phyloP scores from a whole-genome alignment of 2,329 filamentous ascomycete genomes.

The Sporothrix dimorphospora region DNA sequence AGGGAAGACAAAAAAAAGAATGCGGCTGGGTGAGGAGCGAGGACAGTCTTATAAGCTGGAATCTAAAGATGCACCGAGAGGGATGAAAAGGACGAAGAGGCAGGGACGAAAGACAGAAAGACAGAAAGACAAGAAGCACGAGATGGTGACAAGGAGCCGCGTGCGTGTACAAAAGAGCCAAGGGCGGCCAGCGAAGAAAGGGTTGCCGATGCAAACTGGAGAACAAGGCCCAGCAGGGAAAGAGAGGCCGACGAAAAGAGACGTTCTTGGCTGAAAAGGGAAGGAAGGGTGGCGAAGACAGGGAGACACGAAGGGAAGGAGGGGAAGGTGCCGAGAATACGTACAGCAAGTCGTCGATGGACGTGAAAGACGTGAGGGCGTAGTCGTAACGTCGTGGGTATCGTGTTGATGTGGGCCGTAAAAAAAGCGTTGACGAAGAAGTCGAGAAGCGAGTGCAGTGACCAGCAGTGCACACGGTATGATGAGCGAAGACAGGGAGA shows the following conservation, averaged over 20 bases:
- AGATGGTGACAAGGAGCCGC: background rate
- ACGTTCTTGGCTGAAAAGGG: constrained; percentile 14
- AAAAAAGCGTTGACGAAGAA: constrained; percentile 3
- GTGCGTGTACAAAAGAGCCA: constrained; percentile 4
- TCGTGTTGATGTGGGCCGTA: constrained; percentile 14
- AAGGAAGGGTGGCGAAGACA: constrained; percentile 31
- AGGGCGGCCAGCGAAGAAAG: constrained; percentile 25
- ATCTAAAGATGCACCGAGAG: background rate
- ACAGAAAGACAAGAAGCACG: background rate
- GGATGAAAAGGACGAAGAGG: background rate
- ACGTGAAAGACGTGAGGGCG: background rate
- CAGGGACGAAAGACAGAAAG: background rate
- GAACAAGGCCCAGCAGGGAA: background rate
- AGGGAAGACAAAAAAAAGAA: background rate
- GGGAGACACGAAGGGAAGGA: constrained; percentile 25
- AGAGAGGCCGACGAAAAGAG: background rate
- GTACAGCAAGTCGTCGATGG: background rate
- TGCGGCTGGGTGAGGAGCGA: constrained; percentile 21
- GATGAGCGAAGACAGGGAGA: constrained; percentile 17
- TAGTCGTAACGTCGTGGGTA: background rate
- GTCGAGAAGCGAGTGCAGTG: constrained; percentile 17
- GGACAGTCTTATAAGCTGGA: constrained; percentile 24
- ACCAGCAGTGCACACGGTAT: constrained; percentile 27
- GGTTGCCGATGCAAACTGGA: constrained; percentile 1
- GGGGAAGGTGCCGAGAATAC: constrained; percentile 8